Conservation (phyloP, 768 basidiomycete genomes). For the Rhizopogon vinicolor region DNA sequence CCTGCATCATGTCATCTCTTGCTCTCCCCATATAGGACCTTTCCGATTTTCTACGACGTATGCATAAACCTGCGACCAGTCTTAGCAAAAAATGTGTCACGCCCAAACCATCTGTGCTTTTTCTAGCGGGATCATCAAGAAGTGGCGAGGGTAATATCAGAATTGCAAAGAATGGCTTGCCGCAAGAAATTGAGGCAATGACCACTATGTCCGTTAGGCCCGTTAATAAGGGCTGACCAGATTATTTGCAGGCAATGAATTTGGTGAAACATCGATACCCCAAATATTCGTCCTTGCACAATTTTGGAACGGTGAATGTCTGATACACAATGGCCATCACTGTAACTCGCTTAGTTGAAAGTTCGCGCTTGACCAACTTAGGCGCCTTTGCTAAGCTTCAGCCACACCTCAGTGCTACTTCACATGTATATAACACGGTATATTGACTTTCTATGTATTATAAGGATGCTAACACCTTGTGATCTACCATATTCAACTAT, state of each 20-base stretch:
- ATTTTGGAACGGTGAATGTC: neutral
- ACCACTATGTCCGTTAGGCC: slow-evolving; percentile 4
- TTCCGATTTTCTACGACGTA: slow-evolving; percentile 18
- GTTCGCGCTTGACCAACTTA: too few species aligned
- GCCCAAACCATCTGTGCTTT: slow-evolving; percentile 17
- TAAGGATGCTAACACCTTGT: too few species aligned
- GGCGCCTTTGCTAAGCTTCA: too few species aligned
- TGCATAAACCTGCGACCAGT: slow-evolving; percentile 23
- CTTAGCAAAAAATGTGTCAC: slow-evolving; percentile 24
- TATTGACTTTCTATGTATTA: too few species aligned
- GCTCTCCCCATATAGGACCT: neutral
- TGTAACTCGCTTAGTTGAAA: too few species aligned
- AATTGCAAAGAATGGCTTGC: slow-evolving; percentile 34
- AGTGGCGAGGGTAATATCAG: slow-evolving; percentile 40
- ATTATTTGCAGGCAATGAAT: slow-evolving; percentile 24
- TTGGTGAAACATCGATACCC: slow-evolving; percentile 25
- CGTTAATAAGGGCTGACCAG: neutral
- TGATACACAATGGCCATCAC: too few species aligned
- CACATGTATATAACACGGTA: too few species aligned
- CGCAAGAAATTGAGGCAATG: slow-evolving; percentile 44
- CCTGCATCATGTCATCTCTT: too few species aligned
- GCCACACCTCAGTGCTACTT: too few species aligned
- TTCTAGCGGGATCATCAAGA: neutral
- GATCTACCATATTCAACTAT: too few species aligned
- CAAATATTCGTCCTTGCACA: slow-evolving; percentile 13